Percentiles rank a stretch among this genome's conserved stretches.
phyloP scores from a whole-genome alignment of 495 filamentous ascomycete species.

The Penicillium bialowiezense region DNA sequence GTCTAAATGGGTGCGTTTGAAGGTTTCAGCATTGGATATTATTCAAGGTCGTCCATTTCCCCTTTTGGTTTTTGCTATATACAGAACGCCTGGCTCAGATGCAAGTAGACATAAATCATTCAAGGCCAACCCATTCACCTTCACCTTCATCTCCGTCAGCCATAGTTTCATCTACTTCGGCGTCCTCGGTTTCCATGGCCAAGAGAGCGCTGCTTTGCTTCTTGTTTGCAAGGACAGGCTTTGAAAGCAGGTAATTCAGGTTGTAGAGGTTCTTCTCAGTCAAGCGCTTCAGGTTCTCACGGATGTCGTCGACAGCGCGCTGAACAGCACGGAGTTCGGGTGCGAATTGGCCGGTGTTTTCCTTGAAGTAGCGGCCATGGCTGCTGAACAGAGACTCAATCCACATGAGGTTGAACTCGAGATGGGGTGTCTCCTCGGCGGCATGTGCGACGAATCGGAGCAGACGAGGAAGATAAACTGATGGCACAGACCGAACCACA shows the following conservation, averaged over 20 bases:
- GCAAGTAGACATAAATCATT: constrained; percentile 39
- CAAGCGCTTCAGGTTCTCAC: constrained; percentile 66
- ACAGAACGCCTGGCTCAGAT: constrained; percentile 46
- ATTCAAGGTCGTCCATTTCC: constrained; percentile 10
- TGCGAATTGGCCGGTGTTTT: constrained; percentile 70
- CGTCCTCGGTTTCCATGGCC: constrained; percentile 26
- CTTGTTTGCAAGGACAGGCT: constrained; percentile 37
- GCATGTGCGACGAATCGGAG: constrained; percentile 82
- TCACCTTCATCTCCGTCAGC: constrained; percentile 34
- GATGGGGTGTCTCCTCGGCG: constrained; percentile 84
- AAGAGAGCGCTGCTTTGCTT: constrained; percentile 26
- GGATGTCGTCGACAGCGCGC: constrained; percentile 72
- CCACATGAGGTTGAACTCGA: constrained; percentile 94
- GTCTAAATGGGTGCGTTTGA: constrained; percentile 3
- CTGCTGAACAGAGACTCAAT: constrained; percentile 77
- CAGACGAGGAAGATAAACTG: constrained; percentile 79
- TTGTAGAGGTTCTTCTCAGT: constrained; percentile 85
- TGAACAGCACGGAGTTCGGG: constrained; percentile 78
- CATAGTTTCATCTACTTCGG: constrained; percentile 34
- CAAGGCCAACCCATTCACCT: constrained; percentile 40
- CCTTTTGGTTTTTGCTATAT: constrained; percentile 20
- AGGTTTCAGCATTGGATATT: constrained; percentile 6
- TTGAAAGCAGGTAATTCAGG: constrained; percentile 72
- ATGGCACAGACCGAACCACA: constrained; percentile 75
- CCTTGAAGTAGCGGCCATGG: constrained; percentile 80